Conservation (phyloP, 2,329 filamentous ascomycete genomes). For the Alternaria infectoria region DNA sequence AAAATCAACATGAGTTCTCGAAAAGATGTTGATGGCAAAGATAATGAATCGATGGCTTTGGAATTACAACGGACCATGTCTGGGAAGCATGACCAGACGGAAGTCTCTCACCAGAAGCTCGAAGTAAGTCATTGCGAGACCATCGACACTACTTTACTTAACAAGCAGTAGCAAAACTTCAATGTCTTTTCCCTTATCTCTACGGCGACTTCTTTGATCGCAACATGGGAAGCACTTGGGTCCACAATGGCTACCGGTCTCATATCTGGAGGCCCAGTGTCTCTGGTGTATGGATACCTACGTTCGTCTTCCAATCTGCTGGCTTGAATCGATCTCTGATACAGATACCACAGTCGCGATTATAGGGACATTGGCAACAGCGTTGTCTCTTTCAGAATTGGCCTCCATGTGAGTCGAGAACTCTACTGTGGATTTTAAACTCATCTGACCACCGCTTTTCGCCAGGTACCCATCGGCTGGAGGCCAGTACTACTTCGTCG, state of each 20-base stretch:
- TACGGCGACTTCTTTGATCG: slow-evolving; percentile 7
- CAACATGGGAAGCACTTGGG: slow-evolving; percentile 12
- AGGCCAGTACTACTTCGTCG: slow-evolving; percentile 12
- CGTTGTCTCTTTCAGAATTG: slow-evolving; percentile 3
- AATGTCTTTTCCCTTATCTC: slow-evolving; percentile 6
- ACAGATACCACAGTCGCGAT: neutral
- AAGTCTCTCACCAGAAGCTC: neutral
- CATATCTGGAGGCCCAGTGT: slow-evolving; percentile 7
- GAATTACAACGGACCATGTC: neutral
- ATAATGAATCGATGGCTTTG: neutral
- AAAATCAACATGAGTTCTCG: neutral
- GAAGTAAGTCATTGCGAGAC: neutral
- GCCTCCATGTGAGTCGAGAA: slow-evolving; percentile 6
- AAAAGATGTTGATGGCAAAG: neutral
- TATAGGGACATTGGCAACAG: slow-evolving; percentile 4
- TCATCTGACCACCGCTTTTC: neutral
- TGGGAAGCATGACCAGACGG: neutral
- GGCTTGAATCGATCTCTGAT: neutral
- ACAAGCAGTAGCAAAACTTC: neutral
- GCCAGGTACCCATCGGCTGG: slow-evolving; percentile 11
- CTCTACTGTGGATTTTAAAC: neutral
- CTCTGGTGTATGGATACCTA: slow-evolving; percentile 11
- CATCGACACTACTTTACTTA: neutral
- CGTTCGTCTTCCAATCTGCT: neutral
- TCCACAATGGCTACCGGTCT: slow-evolving; percentile 12